Evolutionary conservation across 192 early-diverging fungal genomes (phyloP).

Genomic region (Backusella morwellensis): DNA sequence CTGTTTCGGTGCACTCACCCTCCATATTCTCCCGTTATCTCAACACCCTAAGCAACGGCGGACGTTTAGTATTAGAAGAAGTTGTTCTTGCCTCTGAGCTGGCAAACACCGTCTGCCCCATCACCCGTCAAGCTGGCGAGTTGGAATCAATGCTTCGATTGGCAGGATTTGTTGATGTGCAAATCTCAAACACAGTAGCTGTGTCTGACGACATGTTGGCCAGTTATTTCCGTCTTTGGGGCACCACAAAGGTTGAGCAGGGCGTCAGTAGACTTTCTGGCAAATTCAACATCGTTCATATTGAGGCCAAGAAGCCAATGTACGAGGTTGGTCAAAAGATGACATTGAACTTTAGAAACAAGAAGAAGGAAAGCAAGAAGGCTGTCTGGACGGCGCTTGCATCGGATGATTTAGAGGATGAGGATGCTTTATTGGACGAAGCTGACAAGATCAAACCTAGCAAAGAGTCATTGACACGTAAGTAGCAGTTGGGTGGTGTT

Average conservation of each 20-base stretch:
- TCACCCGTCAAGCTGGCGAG: constrained; percentile 55
- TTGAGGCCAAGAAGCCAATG: constrained; percentile 70
- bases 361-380: constrained; percentile 37
- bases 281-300: constrained; percentile 46
- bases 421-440: constrained; percentile 85
- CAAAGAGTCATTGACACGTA: constrained; percentile 56
- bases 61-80: constrained; percentile 65
- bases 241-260: constrained; percentile 39
- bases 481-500: constrained; percentile 1
- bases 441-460: constrained; percentile 73
- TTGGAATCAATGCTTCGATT: constrained; percentile 74
- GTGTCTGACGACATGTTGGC: constrained; percentile 47
- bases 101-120: constrained; percentile 41
- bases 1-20: constrained; percentile 63
- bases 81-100: constrained; percentile 54
- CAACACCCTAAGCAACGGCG: constrained; percentile 64
- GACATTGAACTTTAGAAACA: constrained; percentile 79
- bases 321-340: constrained; percentile 87
- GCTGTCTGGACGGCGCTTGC: constrained; percentile 60
- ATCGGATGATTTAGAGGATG: constrained; percentile 85
- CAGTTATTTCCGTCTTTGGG: constrained; percentile 59
- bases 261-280: constrained; percentile 43
- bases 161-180: constrained; percentile 80
- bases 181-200: constrained; percentile 31
- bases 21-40: constrained; percentile 60